Conservation (phyloP, 495 filamentous ascomycete genomes). For the Aspergillus bertholletiae region DNA sequence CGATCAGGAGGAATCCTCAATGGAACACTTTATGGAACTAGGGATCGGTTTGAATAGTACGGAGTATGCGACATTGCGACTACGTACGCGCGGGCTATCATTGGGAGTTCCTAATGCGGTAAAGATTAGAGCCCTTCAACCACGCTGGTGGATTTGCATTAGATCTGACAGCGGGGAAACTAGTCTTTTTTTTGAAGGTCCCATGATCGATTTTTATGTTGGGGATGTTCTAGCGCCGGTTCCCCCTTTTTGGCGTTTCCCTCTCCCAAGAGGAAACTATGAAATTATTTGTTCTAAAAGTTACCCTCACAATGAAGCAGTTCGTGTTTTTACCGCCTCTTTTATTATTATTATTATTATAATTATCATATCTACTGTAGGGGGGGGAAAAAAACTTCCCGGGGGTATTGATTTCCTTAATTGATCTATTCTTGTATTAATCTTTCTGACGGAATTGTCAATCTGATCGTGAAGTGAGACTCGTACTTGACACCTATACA, state of each 20-base stretch:
- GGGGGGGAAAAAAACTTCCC: no score
- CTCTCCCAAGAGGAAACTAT: background rate
- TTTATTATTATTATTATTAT: no score
- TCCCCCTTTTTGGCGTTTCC: background rate
- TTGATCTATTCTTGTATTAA: no score
- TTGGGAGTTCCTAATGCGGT: background rate
- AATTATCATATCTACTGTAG: no score
- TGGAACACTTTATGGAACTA: background rate
- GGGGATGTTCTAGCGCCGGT: constrained; percentile 3
- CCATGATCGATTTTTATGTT: constrained; percentile 20
- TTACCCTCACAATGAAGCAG: background rate
- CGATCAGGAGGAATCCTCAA: background rate
- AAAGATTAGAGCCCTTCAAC: background rate
- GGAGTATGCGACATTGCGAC: no score
- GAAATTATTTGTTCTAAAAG: background rate
- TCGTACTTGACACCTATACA: background rate
- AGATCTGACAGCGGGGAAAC: constrained; percentile 22
- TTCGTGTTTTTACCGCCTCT: no score
- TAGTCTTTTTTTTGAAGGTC: constrained; percentile 21
- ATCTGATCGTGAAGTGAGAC: no score
- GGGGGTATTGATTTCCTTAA: background rate
- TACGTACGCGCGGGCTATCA: background rate
- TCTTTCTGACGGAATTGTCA: background rate
- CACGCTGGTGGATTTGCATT: background rate
- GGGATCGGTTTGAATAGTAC: background rate